Percentiles rank a stretch among this genome's conserved stretches.
Conservation (phyloP, 495 filamentous ascomycete species). For the Xylaria sp. region DNA sequence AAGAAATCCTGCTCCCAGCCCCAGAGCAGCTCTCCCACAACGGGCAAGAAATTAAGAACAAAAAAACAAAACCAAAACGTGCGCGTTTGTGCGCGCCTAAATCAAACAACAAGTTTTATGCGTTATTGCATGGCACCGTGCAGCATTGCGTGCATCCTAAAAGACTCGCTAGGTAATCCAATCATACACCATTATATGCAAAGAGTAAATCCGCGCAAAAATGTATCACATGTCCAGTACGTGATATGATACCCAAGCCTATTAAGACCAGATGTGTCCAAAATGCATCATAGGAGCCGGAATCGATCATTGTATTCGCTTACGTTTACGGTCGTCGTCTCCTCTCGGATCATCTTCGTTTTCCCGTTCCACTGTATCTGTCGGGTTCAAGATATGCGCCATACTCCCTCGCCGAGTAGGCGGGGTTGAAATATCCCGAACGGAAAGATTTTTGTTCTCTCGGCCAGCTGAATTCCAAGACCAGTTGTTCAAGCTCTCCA, state of each 20-base stretch:
- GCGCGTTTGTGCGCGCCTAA: constrained; percentile 26
- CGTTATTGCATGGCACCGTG: constrained; percentile 11
- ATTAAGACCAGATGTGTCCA: constrained; percentile 1
- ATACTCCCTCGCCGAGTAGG: constrained; percentile 64
- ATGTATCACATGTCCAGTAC: constrained; percentile 30
- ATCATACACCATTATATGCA: constrained; percentile 35
- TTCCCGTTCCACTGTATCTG: constrained; percentile 52
- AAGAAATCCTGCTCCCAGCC: constrained; percentile 3
- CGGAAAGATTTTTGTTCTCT: constrained; percentile 51
- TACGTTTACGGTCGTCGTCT: constrained; percentile 77
- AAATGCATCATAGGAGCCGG: neutral
- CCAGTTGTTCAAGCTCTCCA: constrained; percentile 61
- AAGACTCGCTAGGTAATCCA: constrained; percentile 38
- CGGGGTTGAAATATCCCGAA: constrained; percentile 63
- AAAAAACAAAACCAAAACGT: constrained; percentile 32
- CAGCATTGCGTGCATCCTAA: constrained; percentile 34
- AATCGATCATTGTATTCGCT: constrained; percentile 62
- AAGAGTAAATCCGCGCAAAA: neutral
- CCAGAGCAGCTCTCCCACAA: constrained; percentile 1
- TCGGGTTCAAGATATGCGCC: constrained; percentile 76
- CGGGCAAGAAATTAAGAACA: constrained; percentile 14
- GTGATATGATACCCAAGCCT: constrained; percentile 21
- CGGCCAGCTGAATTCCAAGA: constrained; percentile 57
- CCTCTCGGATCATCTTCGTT: constrained; percentile 56
- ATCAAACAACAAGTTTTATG: constrained; percentile 2